phyloP scores from a whole-genome alignment of 2,329 filamentous ascomycete genomes.

The Xylariaceae sp. region DNA sequence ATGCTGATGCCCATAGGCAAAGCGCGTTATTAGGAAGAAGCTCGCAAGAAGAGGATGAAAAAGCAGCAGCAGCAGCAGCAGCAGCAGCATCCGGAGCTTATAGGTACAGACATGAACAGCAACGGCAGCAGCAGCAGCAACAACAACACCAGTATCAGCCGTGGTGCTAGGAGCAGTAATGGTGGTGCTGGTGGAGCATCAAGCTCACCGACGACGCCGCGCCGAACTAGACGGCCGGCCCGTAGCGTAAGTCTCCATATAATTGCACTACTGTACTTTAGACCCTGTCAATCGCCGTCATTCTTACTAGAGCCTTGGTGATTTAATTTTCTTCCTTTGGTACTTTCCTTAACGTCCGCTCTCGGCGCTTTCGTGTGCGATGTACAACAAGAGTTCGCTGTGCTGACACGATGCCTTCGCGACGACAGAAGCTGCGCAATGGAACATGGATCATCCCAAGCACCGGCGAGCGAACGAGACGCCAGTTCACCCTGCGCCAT shows the following conservation, averaged over 20 bases:
- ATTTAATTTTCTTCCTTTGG: conserved; percentile 4
- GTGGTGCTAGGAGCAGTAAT: conserved; percentile 8
- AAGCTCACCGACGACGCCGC: conserved; percentile 23
- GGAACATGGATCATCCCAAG: conserved; percentile 85
- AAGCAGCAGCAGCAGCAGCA: conserved; percentile 13
- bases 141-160: conserved; percentile 19
- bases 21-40: conserved; percentile 26
- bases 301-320: background rate
- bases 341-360: conserved; percentile 5
- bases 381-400: conserved; percentile 44
- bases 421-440: conserved; percentile 73
- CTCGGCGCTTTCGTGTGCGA: conserved; percentile 7
- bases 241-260: conserved; percentile 35
- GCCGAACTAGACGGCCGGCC: conserved; percentile 30
- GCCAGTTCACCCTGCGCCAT: conserved; percentile 75
- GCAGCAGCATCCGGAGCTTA: no score
- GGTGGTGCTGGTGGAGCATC: background rate
- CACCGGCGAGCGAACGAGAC: conserved; percentile 83
- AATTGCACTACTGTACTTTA: conserved; percentile 7
- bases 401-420: conserved; percentile 57
- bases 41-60: conserved; percentile 25
- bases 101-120: conserved; percentile 17
- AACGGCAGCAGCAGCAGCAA: no score
- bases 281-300: conserved; percentile 2
- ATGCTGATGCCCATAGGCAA: conserved; percentile 27